Evolutionary conservation across 2,329 filamentous ascomycete genomes (phyloP), one percentile per base, ranked within the genome.

Genomic region (Teratosphaeria destructans): DNA sequence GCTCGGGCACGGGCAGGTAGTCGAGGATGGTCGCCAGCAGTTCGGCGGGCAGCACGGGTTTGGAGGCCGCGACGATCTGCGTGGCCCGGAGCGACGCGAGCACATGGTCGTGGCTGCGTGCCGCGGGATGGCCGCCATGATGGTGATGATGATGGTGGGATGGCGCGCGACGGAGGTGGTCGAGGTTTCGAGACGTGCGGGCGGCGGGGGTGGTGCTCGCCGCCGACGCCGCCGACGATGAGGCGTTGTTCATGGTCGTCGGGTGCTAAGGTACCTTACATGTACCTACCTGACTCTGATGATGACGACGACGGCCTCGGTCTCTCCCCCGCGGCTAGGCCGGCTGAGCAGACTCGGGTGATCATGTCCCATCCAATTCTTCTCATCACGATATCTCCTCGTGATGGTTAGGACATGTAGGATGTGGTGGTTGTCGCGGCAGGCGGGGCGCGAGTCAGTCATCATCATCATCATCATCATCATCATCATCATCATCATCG

Each of bases 21-120:
- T 96, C 90, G 70, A 99, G 83, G 65, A 99, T 91, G 0, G 85
- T 82, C 34, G 88, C 87, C 67, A 97, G 84, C 66, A 97, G 90
- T 77, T 97, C 93, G 90, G 90, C 91, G 63, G 93, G 93, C 37
- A 97, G 81, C 49, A 85, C 81, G 27, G 92, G 84, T 75, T 90
- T 91, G 47, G 23, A 23, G 23, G 83, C 81, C 59, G 89, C 85
- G 61, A 92, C 78, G 80, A 96, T 89, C 73, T 90, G 85, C 23
- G 90, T 88, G 64, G 87, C 86, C 70, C 87, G 88, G 67, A 97
- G 79, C 53, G 89, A 88, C 61, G 85, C 84, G 69, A 96, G 79
- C 67, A 95, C 77, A 73, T 83, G 67, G 54, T 68, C 65, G 55
- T 62, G 63, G 61, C 65, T 66, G 10, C 65, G 62, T 5, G 53